Evolutionary conservation across 495 filamentous ascomycete species (phyloP).

Genomic region (Paragyromitra xinjiangensis): DNA sequence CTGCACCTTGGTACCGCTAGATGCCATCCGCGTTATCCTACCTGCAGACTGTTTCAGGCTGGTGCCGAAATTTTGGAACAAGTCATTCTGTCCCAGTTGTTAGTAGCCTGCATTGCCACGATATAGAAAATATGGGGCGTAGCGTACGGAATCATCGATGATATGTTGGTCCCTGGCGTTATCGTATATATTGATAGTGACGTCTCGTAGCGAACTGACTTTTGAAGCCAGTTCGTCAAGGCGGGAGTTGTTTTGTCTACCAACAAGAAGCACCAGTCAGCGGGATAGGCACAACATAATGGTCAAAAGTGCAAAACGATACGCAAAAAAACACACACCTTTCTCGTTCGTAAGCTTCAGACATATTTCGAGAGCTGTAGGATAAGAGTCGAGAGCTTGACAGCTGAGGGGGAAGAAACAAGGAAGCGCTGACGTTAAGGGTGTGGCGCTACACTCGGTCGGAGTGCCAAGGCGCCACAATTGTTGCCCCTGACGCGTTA

Average conservation of each 20-base stretch:
- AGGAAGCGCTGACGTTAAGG: conserved; percentile 33
- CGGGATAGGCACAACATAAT: too few species aligned
- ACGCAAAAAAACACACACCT: conserved; percentile 51
- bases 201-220: conserved; percentile 86
- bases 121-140: not conserved
- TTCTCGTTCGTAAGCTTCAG: conserved; percentile 94
- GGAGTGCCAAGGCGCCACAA: conserved; percentile 13
- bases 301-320: not conserved
- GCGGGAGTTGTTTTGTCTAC: conserved; percentile 88
- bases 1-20: conserved; percentile 86
- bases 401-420: not conserved
- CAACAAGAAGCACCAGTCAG: not conserved
- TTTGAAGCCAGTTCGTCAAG: conserved; percentile 89
- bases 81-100: conserved; percentile 41
- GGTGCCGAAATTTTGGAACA: conserved; percentile 58
- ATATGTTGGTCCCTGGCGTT: conserved; percentile 85
- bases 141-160: conserved; percentile 82
- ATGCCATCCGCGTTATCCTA: conserved; percentile 91
- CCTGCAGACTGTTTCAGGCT: conserved; percentile 84
- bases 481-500: not conserved
- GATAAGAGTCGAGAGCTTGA: not conserved
- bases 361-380: conserved; percentile 68
- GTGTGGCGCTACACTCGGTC: not conserved
- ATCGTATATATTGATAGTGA: conserved; percentile 99
- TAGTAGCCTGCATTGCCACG: not conserved